Evolutionary conservation across 2,329 filamentous ascomycete genomes (phyloP), one percentile per base, ranked within the genome.

Genomic region (Aspergillus tamarii): DNA sequence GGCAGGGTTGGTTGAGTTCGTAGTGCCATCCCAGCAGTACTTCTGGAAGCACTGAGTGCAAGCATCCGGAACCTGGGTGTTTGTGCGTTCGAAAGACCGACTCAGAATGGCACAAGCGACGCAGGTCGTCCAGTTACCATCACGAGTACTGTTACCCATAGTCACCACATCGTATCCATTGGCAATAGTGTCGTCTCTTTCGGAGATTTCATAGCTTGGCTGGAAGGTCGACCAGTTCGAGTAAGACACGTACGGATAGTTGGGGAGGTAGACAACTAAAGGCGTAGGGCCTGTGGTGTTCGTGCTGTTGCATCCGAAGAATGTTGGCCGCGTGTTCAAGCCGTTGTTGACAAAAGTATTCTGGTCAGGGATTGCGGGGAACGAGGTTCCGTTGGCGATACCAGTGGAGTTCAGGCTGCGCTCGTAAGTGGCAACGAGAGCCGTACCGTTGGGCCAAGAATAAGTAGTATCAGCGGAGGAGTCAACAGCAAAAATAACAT

Each of bases 11-110:
- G 78, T 78, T 54, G 66, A 73, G 52, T 83, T 76, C 2, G 78
- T 64, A 1, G 86, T 90, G 28, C 94, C 94, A 76, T 97, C 87
- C 94, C 94, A 98, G 84, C 94, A 98, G 81, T 96, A 96, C 28
- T 82, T 78, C 21, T 82, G 67, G 76, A 96, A 97, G 81, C 94
- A 98, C 61, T 83, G 70, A 45, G 78, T 81, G 81, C 94, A 98
- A 5, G 85, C 86, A 0, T 84, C 82, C 0, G 94, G 93, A 1
- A 93, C 84, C 0, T 80, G 64, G 0, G 89, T 89, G 28, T 84
- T 82, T 1, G 91, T 93, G 61, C 92, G 85, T 61, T 87, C 82
- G 68, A 94, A 85, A 72, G 88, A 92, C 64, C 94, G 86, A 61
- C 85, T 87, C 12, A 97, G 83, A 53, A 95, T 88, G 4, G 93